phyloP scores from a whole-genome alignment of 257 asterid species.

The Oldenlandia corymbosa region DNA sequence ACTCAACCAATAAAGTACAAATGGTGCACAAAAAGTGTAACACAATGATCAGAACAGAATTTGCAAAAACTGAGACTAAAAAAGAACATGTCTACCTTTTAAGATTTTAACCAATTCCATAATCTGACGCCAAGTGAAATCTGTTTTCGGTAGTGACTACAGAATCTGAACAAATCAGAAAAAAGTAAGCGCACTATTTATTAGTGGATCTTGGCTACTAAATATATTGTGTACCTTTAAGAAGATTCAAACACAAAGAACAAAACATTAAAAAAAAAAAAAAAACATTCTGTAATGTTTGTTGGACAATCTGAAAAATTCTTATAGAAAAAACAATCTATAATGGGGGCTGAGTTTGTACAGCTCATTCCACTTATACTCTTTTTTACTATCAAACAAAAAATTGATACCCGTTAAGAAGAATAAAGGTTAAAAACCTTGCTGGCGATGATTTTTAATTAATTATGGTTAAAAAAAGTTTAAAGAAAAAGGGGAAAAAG shows the following conservation, averaged over 20 bases:
- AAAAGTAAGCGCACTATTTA: too few relatives aligned
- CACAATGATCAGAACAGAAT: too few relatives aligned
- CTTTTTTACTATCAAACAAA: conserved; percentile 19
- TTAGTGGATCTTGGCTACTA: conserved; percentile 4
- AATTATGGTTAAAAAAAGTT: too few relatives aligned
- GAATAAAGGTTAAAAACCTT: neutral
- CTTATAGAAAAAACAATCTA: conserved; percentile 6
- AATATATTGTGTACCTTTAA: neutral
- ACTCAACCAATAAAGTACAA: too few relatives aligned
- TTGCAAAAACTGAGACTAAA: too few relatives aligned
- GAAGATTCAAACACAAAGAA: neutral
- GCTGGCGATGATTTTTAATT: too few relatives aligned
- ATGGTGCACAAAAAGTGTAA: too few relatives aligned
- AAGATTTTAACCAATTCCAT: too few relatives aligned
- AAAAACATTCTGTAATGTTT: too few relatives aligned
- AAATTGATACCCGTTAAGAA: conserved; percentile 9
- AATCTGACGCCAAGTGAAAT: conserved; percentile 20
- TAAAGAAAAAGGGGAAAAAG: neutral
- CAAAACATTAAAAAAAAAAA: too few relatives aligned
- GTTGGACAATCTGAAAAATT: too few relatives aligned
- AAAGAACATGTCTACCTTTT: too few relatives aligned
- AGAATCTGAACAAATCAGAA: conserved; percentile 3
- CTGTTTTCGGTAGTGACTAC: conserved; percentile 10
- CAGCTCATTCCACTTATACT: conserved; percentile 38
- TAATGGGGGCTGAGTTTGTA: conserved; percentile 15